These are phyloP conservation scores for Mycena sp. DNA, from an alignment of 1,284 basidiomycete genomes.

Conservation along the genomic window DNA sequence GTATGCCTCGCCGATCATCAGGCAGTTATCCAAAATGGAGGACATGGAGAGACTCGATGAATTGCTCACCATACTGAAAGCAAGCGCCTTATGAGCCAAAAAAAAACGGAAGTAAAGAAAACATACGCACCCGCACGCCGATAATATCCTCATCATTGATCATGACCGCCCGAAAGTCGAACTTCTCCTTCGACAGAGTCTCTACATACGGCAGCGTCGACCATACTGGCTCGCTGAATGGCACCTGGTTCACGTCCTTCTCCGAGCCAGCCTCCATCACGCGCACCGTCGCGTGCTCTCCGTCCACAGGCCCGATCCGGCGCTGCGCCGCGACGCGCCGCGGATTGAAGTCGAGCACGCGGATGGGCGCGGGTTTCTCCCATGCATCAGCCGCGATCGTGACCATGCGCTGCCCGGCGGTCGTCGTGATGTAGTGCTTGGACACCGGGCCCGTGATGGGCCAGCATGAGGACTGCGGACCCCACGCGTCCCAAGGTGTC, in stretches of 20 bases:
- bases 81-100: neutral
- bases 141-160: constrained; percentile 60
- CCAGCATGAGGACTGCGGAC: constrained; percentile 52
- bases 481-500: constrained; percentile 52
- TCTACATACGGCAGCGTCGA: constrained; percentile 50
- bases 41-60: neutral
- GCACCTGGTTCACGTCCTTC: neutral
- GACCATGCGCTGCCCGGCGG: constrained; percentile 55
- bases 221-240: no score
- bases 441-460: constrained; percentile 48
- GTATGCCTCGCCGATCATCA: no score
- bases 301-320: neutral
- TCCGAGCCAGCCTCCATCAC: constrained; percentile 9
- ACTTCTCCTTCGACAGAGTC: constrained; percentile 36
- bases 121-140: constrained; percentile 48
- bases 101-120: constrained; percentile 9
- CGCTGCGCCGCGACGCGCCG: constrained; percentile 35
- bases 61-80: constrained; percentile 4
- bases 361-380: constrained; percentile 24
- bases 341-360: constrained; percentile 52
- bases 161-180: constrained; percentile 51
- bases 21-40: constrained; percentile 23
- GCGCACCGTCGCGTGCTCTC: neutral
- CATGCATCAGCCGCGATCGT: constrained; percentile 33
- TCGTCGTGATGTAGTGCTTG: constrained; percentile 59